These are phyloP conservation scores for Neurospora sp. DNA, from an alignment of 495 filamentous ascomycete species.

Conservation along the genomic window DNA sequence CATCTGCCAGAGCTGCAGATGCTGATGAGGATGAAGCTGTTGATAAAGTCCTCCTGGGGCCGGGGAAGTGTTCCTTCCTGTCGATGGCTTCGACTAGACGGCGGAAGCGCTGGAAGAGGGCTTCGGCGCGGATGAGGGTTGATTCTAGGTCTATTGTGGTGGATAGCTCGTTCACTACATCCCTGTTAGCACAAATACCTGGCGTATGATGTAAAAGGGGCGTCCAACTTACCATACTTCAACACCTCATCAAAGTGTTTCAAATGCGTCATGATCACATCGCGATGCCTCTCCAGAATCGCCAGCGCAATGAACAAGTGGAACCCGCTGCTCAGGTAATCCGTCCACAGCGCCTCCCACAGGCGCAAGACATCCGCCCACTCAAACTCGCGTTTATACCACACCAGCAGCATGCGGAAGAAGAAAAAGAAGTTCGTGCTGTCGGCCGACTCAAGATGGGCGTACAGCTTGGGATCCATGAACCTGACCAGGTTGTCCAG, in stretches of 20 bases:
- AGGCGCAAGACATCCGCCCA: slow-evolving; percentile 79
- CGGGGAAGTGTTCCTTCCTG: slow-evolving; percentile 71
- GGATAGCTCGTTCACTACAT: slow-evolving; percentile 81
- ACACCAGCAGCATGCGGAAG: slow-evolving; percentile 95
- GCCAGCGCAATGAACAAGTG: slow-evolving; percentile 91
- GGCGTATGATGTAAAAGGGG: neutral
- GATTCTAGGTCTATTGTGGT: slow-evolving; percentile 82
- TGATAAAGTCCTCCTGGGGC: slow-evolving; percentile 35
- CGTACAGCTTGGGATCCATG: slow-evolving; percentile 89
- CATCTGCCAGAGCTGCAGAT: neutral
- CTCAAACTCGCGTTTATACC: slow-evolving; percentile 95
- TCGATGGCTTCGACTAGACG: slow-evolving; percentile 81
- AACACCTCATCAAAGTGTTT: slow-evolving; percentile 94
- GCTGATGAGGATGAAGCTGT: slow-evolving; percentile 11
- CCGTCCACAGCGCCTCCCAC: slow-evolving; percentile 94
- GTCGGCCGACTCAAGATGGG: slow-evolving; percentile 80
- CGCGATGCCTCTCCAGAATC: slow-evolving; percentile 89
- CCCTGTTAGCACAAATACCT: neutral
- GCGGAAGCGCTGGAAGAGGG: slow-evolving; percentile 79
- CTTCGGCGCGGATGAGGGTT: slow-evolving; percentile 78
- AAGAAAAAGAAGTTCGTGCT: slow-evolving; percentile 99
- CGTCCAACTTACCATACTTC: slow-evolving; percentile 68
- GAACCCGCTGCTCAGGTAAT: slow-evolving; percentile 77
- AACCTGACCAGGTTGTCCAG: slow-evolving; percentile 91
- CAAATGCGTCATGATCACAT: slow-evolving; percentile 89